Evolutionary conservation across 179 eudicot species (phyloP), one percentile per base, ranked within the genome.

Genomic region (Patellifolia procumbens): DNA sequence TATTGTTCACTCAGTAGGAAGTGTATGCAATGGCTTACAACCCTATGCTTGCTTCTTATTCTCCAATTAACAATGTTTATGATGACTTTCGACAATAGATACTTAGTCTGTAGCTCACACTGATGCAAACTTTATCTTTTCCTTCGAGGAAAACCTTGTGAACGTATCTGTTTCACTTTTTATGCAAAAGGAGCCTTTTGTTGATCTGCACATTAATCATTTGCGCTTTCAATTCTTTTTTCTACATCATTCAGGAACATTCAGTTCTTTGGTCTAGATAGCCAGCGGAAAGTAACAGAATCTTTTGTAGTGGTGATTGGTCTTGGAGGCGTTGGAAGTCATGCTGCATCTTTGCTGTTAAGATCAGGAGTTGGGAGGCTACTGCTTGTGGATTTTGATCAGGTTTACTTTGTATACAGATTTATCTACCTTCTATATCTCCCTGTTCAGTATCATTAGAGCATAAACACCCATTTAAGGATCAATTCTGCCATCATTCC

Each of bases 281-380:
- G 89, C 79, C 99, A 95, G 78, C 85, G 73, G 80, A 93, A 84
- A 72, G 97, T 95, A 73, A 85, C 88, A 39, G 79, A 82, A 76
- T 93, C 99, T 13, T 95, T 85, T 83, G 97, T 93, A 73, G 97
- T 95, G 73, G 92, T 95, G 77, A 90, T 95, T 82, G 97, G 99
- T 78, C 99, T 95, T 80, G 99, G 99, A 72, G 99, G 99, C 42
- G 99, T 95, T 73, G 99, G 99, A 39, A 95, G 99, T 83, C 99
- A 95, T 85, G 99, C 97, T 74, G 99, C 99, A 73, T 87, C 91
- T 73, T 93, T 95, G 97, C 95, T 95, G 82, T 81, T 95, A 86
- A 87, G 99, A 84, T 95, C 99, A 20, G 99, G 99, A 53, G 93
- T 95, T 37, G 97, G 99, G 67, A 88, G 88, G 78, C 95, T 95